phyloP scores from a whole-genome alignment of 169 alveolate species.

The Cryptosporidium viatorum region DNA sequence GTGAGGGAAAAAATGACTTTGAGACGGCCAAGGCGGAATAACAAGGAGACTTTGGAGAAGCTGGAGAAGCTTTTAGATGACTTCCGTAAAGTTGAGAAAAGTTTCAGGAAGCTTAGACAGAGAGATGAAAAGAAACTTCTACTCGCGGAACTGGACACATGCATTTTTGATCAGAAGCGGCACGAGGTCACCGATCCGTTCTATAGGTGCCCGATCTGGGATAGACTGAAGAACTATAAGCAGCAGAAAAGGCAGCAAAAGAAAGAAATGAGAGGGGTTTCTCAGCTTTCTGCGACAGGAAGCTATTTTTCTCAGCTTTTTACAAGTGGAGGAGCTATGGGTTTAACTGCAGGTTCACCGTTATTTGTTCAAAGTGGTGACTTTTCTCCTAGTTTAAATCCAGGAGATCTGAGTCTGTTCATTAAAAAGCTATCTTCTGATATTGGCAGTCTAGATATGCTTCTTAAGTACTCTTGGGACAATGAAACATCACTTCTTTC shows the following conservation, averaged over 20 bases:
- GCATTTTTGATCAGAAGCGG: constrained; percentile 85
- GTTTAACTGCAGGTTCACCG: neutral
- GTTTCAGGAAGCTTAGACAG: constrained; percentile 85
- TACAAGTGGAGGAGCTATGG: neutral
- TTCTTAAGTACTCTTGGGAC: constrained; percentile 50
- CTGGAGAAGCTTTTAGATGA: constrained; percentile 85
- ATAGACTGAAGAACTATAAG: constrained; percentile 83
- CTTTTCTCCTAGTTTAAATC: constrained; percentile 8
- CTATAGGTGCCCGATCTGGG: constrained; percentile 87
- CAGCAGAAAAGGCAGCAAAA: constrained; percentile 49
- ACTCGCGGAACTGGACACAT: constrained; percentile 83
- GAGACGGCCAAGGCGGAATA: constrained; percentile 85
- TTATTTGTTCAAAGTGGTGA: constrained; percentile 16
- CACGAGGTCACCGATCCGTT: constrained; percentile 84
- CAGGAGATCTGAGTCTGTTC: constrained; percentile 5
- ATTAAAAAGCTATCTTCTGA: constrained; percentile 43
- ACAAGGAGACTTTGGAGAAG: constrained; percentile 81
- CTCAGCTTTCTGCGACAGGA: neutral
- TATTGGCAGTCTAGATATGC: constrained; percentile 12
- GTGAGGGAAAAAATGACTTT: constrained; percentile 88
- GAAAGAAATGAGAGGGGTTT: constrained; percentile 42
- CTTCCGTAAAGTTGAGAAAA: constrained; percentile 82
- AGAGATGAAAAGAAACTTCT: constrained; percentile 87
- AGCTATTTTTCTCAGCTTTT: neutral
- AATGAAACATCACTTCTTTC: constrained; percentile 41